Evolutionary conservation across 2,329 filamentous ascomycete genomes (phyloP), one percentile per base, ranked within the genome.

Genomic region (Clarireedia sp.): DNA sequence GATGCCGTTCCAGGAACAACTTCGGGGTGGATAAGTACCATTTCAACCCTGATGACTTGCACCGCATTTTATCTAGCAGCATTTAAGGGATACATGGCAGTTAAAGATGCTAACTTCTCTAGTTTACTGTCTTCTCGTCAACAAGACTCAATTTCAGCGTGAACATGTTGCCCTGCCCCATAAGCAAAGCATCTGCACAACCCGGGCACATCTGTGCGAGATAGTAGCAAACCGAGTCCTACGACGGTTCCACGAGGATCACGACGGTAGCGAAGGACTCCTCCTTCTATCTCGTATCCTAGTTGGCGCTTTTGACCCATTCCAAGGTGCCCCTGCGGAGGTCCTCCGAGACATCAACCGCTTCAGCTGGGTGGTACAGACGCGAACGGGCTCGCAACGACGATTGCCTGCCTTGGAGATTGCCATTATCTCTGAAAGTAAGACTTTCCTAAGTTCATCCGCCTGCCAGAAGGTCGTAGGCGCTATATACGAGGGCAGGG

Each of bases 81-180:
- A 33, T 33, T 33, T 3, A 5, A 33, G 29, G 29, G 3, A 33
- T 12, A 12, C 29, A 33, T 33, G 10, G 29, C 10, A 33, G 10
- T 55, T 40, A 41, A 63, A 7, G 19, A n/a, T n/a, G 21, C 43
- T 46, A 24, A 46, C 10, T 3, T 4, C 26, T 29, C 21, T 19
- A 85, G 87, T 94, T 10, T 94, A 92, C 69, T 92, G 88, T 68
- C 73, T 95, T 58, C 78, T 95, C 21, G 88, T 94, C 61, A 94
- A 95, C 65, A 80, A 88, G 14, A 82, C 83, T 36, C 86, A 90
- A 66, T 94, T 94, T 64, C 75, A 91, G 23, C 79, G 86, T 54
- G 87, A 94, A 68, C 88, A 94, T 68, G 78, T 82, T 10, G 85
- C 86, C 64, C 79, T 88, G 64, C 81, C 81, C 64, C 89, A 90